Evolutionary conservation across 2,329 filamentous ascomycete genomes (phyloP).

Genomic region (Neurospora sp.): DNA sequence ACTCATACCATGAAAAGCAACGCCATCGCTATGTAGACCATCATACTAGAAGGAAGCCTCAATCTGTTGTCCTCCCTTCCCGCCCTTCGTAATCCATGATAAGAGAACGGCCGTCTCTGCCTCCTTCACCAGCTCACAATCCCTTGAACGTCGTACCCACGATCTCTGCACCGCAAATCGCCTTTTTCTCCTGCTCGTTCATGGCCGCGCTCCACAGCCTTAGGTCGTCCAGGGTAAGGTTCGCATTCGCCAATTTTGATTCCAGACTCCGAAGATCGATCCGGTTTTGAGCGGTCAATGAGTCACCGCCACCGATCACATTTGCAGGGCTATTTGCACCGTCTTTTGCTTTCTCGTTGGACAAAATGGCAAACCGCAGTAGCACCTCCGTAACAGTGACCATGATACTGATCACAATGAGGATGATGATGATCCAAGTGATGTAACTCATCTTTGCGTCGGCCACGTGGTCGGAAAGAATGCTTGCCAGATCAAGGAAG

Average conservation of each 20-base stretch:
- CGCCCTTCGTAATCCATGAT: background rate
- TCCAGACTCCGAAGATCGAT: conserved; percentile 15
- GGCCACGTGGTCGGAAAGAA: conserved; percentile 82
- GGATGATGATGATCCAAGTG: conserved; percentile 95
- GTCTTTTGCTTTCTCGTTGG: conserved; percentile 26
- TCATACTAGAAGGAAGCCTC: background rate
- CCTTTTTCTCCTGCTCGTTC: conserved; percentile 18
- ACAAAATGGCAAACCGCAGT: conserved; percentile 70
- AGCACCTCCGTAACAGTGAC: conserved; percentile 87
- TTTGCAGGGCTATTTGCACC: conserved; percentile 9
- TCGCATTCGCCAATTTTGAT: conserved; percentile 11
- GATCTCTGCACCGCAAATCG: conserved; percentile 19
- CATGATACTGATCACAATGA: conserved; percentile 83
- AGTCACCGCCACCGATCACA: conserved; percentile 12
- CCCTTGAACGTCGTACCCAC: conserved; percentile 22
- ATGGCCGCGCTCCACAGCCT: conserved; percentile 17
- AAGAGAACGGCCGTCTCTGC: background rate
- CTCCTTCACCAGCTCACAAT: conserved; percentile 9
- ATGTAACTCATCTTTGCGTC: conserved; percentile 93
- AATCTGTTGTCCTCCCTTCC: background rate
- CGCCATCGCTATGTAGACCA: background rate
- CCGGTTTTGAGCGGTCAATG: background rate
- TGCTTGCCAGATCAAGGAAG: conserved; percentile 92
- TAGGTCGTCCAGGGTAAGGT: conserved; percentile 22
- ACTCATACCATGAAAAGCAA: background rate